These are phyloP conservation scores for Cadophora gregata DNA, from an alignment of 2,329 filamentous ascomycete species.

Conservation along the genomic window DNA sequence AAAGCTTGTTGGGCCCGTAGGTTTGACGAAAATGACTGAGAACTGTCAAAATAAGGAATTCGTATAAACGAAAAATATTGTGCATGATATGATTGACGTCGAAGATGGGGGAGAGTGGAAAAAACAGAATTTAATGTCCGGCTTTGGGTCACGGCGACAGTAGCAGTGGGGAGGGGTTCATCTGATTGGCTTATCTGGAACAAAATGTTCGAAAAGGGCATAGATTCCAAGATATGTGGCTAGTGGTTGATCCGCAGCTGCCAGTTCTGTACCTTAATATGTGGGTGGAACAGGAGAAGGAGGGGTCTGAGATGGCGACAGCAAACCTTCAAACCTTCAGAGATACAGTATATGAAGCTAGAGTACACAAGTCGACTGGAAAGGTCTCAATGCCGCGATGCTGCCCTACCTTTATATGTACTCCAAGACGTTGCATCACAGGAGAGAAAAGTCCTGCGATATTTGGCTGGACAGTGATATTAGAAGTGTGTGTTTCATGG, in stretches of 20 bases:
- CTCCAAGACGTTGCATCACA: not conserved
- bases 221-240: not conserved
- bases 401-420: too few species aligned
- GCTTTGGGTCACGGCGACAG: constrained; percentile 4
- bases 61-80: not conserved
- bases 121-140: constrained; percentile 6
- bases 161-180: constrained; percentile 9
- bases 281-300: not conserved
- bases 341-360: constrained; percentile 8
- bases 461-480: not conserved
- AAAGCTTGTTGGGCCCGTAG: not conserved
- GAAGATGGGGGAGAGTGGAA: constrained; percentile 3
- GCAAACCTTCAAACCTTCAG: not conserved
- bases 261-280: constrained; percentile 3
- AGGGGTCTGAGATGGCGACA: constrained; percentile 3
- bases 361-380: not conserved
- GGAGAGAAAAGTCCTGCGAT: not conserved
- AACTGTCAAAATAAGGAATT: not conserved
- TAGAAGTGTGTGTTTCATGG: constrained; percentile 12
- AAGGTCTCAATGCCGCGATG: not conserved
- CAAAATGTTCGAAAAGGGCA: not conserved
- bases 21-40: not conserved
- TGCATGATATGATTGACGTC: too few species aligned
- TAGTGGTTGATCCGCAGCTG: not conserved
- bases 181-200: constrained; percentile 10